Evolutionary conservation across 2,329 filamentous ascomycete species (phyloP).

Genomic region (Exophiala bonariae): DNA sequence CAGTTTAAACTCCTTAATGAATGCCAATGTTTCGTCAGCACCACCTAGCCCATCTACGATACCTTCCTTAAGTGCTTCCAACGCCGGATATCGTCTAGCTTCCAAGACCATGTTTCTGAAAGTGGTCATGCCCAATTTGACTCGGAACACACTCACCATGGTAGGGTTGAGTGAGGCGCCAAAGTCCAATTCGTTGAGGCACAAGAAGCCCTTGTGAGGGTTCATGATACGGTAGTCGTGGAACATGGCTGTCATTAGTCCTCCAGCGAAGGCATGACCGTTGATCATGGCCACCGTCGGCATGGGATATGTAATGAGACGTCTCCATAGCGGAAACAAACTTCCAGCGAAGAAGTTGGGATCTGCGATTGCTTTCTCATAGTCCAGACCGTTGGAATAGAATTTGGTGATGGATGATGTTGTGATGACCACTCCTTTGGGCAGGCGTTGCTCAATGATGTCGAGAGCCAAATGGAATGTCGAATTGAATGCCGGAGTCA

Average conservation of each 20-base stretch:
- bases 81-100: conserved; percentile 65
- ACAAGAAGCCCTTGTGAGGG: conserved; percentile 68
- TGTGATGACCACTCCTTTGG: conserved; percentile 73
- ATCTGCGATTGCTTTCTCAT: conserved; percentile 62
- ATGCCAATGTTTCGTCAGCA: conserved; percentile 60
- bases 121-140: conserved; percentile 59
- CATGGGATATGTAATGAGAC: conserved; percentile 73
- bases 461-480: conserved; percentile 71
- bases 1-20: conserved; percentile 62
- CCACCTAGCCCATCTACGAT: conserved; percentile 70
- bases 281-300: conserved; percentile 78
- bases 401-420: conserved; percentile 76
- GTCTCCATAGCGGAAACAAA: conserved; percentile 65
- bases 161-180: conserved; percentile 72
- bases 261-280: conserved; percentile 78
- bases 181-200: conserved; percentile 79
- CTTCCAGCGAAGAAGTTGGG: conserved; percentile 61
- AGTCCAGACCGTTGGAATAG: conserved; percentile 77
- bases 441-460: conserved; percentile 67
- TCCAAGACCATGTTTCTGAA: conserved; percentile 72
- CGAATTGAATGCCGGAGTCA: conserved; percentile 67
- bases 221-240: conserved; percentile 83
- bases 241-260: conserved; percentile 78
- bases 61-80: conserved; percentile 63
- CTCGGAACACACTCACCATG: conserved; percentile 73